Base-by-base conservation (phyloP, 106 monocot species). In the Acanthochlamys bracteata region DNA sequence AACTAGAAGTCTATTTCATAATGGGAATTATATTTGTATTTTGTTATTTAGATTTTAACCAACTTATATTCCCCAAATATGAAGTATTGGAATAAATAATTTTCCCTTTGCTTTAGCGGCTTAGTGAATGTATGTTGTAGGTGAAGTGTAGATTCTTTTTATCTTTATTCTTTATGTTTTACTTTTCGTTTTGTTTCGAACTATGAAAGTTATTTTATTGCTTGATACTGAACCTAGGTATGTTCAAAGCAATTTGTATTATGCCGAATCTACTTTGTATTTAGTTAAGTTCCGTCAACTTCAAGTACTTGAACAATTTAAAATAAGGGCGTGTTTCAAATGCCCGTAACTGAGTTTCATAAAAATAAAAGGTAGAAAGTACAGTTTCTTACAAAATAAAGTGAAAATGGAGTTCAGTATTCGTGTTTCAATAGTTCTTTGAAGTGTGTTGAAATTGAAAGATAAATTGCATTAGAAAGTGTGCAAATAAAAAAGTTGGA, bases 41-140 rank as follows among this genome's bases (percentile, higher is more conserved):
- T 49, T 49, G n/a, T 71, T 66, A 39, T 85, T 24, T 59, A 96
- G 96, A 76, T 88, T 72, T 88, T 85, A 41, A 81, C 74, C 22
- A 76, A 63, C 61, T 96, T 96, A 67, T 88, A 96, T 71, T 80
- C 90, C 67, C 61, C 87, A 63, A 91, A 79, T 54, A 85, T 96
- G 88, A 91, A 73, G 25, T 76, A 91, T 43, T 76, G 83, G 51
- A 85, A 64, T 70, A 80, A 26, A 52, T 71, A 85, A 11, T 91
- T 91, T 85, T 96, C 63, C 80, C 85, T 65, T 70, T 91, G 69
- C 78, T 96, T 45, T 91, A 88, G 76, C 69, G 91, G 16, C 82
- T 96, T 62, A 91, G 91, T 79, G 88, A 91, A n/a, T 96, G 96
- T 71, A 88, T 96, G 56, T 91, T 91, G 90, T 96, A 81, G 80